phyloP scores from a whole-genome alignment of 2,329 filamentous ascomycete species.

The Cordyceps militaris region DNA sequence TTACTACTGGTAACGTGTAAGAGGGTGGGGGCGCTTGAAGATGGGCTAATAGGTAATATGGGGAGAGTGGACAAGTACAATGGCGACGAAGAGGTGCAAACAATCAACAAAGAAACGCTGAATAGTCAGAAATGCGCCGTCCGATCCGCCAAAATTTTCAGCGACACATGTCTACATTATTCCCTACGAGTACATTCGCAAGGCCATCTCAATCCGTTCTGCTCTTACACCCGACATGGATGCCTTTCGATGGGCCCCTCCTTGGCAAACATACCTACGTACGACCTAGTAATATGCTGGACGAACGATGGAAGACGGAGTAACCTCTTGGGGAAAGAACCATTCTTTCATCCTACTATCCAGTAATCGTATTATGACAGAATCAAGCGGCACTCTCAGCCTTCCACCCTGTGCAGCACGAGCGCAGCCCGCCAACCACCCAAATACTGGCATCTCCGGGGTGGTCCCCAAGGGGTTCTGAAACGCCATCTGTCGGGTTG shows the following conservation, averaged over 20 bases:
- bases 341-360: background rate
- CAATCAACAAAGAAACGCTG: background rate
- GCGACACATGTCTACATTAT: too few species aligned
- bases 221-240: background rate
- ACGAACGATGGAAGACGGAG: slow-evolving; percentile 4
- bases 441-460: background rate
- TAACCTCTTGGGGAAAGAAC: slow-evolving; percentile 1
- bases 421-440: too few species aligned
- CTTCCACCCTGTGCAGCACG: too few species aligned
- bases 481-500: background rate
- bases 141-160: too few species aligned
- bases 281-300: slow-evolving; percentile 3
- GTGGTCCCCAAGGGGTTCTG: background rate
- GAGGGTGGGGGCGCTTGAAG: background rate
- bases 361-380: background rate
- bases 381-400: background rate
- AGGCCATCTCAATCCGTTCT: too few species aligned
- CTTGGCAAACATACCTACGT: background rate
- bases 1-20: background rate
- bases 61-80: too few species aligned
- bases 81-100: background rate
- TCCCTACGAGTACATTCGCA: too few species aligned
- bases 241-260: background rate
- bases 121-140: too few species aligned
- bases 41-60: background rate